Percentiles rank a stretch among this genome's conserved stretches.
phyloP scores from a whole-genome alignment of 305 asterid genomes.

The Fraxinus platypoda region DNA sequence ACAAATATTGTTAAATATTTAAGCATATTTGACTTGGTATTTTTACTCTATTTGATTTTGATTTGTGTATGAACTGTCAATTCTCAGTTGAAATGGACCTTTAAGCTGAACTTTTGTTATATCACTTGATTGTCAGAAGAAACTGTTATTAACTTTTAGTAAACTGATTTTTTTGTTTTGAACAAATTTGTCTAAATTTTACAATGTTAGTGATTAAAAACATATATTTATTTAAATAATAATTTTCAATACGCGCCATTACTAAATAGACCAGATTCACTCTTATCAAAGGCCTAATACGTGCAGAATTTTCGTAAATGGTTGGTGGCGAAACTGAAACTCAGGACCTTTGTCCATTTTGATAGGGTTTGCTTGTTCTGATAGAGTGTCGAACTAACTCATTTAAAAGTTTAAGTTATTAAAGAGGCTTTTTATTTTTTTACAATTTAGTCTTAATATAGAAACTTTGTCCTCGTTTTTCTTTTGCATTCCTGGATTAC shows the following conservation, averaged over 20 bases:
- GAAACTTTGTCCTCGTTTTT: background rate
- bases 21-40: background rate
- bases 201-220: background rate
- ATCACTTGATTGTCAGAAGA: background rate
- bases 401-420: background rate
- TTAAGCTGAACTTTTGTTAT: background rate
- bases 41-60: background rate
- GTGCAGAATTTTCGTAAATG: background rate
- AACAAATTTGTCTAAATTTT: background rate
- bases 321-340: background rate
- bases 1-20: slow-evolving; percentile 12
- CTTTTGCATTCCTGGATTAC: background rate
- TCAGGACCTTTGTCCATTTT: background rate
- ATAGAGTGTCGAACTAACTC: background rate
- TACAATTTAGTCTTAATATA: background rate
- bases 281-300: background rate
- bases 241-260: background rate
- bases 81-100: background rate
- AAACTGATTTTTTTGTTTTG: background rate
- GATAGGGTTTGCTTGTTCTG: background rate
- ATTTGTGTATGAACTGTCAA: background rate
- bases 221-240: background rate
- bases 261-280: background rate
- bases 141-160: background rate
- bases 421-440: background rate